Conservation (phyloP, 768 basidiomycete genomes). For the Leucosporidium creatinivorum region DNA sequence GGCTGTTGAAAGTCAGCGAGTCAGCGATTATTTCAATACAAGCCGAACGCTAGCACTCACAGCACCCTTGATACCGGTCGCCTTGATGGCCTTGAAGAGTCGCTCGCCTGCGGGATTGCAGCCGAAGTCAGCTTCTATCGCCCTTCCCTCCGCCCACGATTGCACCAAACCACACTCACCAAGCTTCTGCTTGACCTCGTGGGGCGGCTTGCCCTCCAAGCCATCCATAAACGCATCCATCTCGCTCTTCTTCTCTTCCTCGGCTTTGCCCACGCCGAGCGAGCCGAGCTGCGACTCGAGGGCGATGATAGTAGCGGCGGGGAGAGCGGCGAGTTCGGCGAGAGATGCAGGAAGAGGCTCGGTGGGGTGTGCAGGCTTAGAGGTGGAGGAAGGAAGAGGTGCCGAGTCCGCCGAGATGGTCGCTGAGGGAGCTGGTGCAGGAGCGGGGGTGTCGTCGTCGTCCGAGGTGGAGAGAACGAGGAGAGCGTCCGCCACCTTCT, state of each 20-base stretch:
- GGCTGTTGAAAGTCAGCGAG: constrained; percentile 47
- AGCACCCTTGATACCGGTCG: constrained; percentile 1
- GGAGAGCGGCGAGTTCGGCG: constrained; percentile 60
- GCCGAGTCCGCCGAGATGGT: constrained; percentile 32
- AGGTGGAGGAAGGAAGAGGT: constrained; percentile 15
- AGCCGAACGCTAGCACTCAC: constrained; percentile 25
- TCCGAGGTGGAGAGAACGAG: constrained; percentile 55
- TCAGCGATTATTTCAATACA: too few species aligned
- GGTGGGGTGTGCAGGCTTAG: background rate
- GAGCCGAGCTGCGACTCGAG: constrained; percentile 46
- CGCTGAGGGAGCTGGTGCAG: constrained; percentile 33
- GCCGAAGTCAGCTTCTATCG: too few species aligned
- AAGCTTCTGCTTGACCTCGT: constrained; percentile 67
- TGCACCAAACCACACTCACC: constrained; percentile 33
- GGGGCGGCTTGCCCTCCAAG: constrained; percentile 49
- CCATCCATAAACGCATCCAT: constrained; percentile 67
- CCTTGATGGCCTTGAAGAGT: constrained; percentile 59
- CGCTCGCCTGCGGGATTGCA: constrained; percentile 50
- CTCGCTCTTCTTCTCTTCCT: constrained; percentile 43
- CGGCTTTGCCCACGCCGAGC: constrained; percentile 33
- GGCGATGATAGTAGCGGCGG: constrained; percentile 66
- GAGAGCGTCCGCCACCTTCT: constrained; percentile 74
- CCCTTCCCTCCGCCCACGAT: too few species aligned
- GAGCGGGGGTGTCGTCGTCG: constrained; percentile 45
- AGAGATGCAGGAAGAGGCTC: constrained; percentile 48